Evolutionary conservation across 768 basidiomycete species (phyloP), one percentile per base, ranked within the genome.

Genomic region (Naematelia encephala): DNA sequence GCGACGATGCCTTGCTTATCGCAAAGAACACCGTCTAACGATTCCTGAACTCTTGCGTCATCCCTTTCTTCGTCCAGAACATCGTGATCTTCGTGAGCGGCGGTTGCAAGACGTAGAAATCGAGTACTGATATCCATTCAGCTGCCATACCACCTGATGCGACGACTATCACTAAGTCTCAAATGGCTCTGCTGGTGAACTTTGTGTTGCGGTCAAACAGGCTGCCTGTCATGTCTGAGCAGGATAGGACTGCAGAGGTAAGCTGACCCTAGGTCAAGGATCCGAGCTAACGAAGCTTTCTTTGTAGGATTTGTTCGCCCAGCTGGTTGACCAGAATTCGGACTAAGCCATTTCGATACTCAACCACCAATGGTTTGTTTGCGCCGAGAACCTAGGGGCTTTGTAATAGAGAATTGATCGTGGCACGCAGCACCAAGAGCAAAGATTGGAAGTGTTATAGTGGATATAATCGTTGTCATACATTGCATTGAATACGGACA

Each of bases 1-100:
- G 81, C 85, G 86, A 78, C 84, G 83, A 57, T 99, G 94, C 75
- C 77, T 97, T 65, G 79, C 80, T 53, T 84, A 90, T 61, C 82
- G 84, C 67, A 86, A 91, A 27, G 94, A 93, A 76, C 85, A 87
- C 65, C 80, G 94, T 25, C 85, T 87, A 65, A 87, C 89, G 4
- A 97, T 98, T 61, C 90, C 90, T 1, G 85, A 92, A 70, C 78
- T 99, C 70, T 74, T 97, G 67, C 83, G 84, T 50, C 85, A 92
- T 68, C 85, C 85, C 56, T 94, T 92, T 87, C 72, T 92, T 54
- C 70, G 66, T 43, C 76, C 76, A 3, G 56, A 56, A n/a, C 51
- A 54, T 19, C 30, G 66, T 63, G 23, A 42, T 3, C 21, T n/a
- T 19, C 11, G 14, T 12, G 16, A 12, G 34, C 28, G n/a, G 4